Conservation (phyloP, 305 asterid genomes). For the Caryopteris hybrid region DNA sequence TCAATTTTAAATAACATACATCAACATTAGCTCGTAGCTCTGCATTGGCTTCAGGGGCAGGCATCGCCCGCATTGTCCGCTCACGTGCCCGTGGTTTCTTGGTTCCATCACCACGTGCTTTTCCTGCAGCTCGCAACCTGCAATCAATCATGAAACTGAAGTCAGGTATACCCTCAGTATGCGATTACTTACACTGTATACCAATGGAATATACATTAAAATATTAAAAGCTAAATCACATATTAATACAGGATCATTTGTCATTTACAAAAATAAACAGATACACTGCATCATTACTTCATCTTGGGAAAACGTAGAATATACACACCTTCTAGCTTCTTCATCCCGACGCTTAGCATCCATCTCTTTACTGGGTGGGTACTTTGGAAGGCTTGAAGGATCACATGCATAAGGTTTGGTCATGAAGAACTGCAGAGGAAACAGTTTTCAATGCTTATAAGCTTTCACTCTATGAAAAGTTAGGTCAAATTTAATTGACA, state of each 20-base stretch:
- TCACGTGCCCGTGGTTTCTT: constrained; percentile 64
- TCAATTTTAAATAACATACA: constrained; percentile 23
- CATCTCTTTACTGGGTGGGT: constrained; percentile 93
- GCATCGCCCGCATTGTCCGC: constrained; percentile 49
- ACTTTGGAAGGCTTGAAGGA: constrained; percentile 80
- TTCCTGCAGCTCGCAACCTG: constrained; percentile 66
- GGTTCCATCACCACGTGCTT: constrained; percentile 46
- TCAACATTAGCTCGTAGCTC: constrained; percentile 76
- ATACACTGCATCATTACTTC: not conserved
- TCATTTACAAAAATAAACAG: not conserved
- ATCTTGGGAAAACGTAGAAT: not conserved
- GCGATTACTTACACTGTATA: not conserved
- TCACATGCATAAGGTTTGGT: constrained; percentile 76
- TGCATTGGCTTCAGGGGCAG: constrained; percentile 85
- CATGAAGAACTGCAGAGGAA: constrained; percentile 53
- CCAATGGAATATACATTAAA: not conserved
- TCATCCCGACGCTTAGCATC: constrained; percentile 86
- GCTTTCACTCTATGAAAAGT: not conserved
- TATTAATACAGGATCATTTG: not conserved
- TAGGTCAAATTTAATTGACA: not conserved
- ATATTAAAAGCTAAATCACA: not conserved
- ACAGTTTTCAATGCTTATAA: not conserved
- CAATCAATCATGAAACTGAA: constrained; percentile 14
- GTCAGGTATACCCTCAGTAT: constrained; percentile 10
- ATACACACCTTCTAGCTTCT: constrained; percentile 72